These are phyloP conservation scores for Ormosia emarginata DNA, from an alignment of 306 rosid genomes.

Conservation along the genomic window DNA sequence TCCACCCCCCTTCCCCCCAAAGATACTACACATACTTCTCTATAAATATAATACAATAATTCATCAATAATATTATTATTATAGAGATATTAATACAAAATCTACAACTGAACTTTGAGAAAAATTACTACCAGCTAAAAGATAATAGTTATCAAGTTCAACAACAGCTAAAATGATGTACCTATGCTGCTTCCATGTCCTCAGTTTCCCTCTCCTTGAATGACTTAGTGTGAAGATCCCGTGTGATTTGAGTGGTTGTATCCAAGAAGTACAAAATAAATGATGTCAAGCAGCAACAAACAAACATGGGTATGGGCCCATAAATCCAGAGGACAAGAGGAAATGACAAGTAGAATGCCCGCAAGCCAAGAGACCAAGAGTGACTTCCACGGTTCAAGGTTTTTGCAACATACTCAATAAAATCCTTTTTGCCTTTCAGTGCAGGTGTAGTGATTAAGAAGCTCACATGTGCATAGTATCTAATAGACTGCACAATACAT, in stretches of 20 bases:
- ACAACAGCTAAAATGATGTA: conserved; percentile 10
- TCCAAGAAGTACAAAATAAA: conserved; percentile 82
- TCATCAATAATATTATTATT: not conserved
- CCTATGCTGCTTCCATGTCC: conserved; percentile 34
- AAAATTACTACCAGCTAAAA: not conserved
- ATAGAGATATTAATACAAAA: not conserved
- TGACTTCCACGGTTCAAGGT: conserved; percentile 73
- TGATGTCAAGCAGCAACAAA: conserved; percentile 56
- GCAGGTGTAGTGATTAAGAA: conserved; percentile 80
- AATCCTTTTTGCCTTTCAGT: conserved; percentile 45
- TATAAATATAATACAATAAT: not conserved
- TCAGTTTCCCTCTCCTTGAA: conserved; percentile 25
- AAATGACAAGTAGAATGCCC: conserved; percentile 82
- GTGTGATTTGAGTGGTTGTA: conserved; percentile 69
- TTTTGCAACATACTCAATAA: conserved; percentile 58
- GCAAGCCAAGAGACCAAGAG: conserved; percentile 85
- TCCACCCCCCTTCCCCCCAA: not conserved
- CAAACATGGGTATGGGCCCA: conserved; percentile 89
- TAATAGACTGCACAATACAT: conserved; percentile 82
- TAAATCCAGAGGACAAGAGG: conserved; percentile 91
- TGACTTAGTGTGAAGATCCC: conserved; percentile 64
- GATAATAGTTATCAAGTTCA: conserved; percentile 3
- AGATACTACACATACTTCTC: not conserved
- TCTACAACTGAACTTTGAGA: not conserved
- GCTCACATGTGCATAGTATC: conserved; percentile 92